phyloP scores from a whole-genome alignment of 2,329 filamentous ascomycete genomes.

The Nannizziopsis arthrosporioides region DNA sequence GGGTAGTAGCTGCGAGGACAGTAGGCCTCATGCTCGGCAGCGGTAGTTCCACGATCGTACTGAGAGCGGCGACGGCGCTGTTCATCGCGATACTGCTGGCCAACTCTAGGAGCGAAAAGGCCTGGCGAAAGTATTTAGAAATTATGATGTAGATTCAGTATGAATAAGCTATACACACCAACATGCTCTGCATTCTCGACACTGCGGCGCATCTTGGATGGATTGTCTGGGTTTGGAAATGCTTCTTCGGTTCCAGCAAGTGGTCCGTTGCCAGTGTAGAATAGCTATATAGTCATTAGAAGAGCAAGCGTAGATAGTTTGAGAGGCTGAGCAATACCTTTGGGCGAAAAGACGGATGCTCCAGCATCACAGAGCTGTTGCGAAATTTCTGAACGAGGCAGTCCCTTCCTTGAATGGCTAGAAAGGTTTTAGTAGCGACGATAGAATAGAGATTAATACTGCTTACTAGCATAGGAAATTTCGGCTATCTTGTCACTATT shows the following conservation, averaged over 20 bases:
- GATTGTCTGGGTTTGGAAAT: constrained; percentile 72
- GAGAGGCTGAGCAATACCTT: constrained; percentile 47
- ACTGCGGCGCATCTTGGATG: constrained; percentile 75
- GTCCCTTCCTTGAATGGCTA: constrained; percentile 83
- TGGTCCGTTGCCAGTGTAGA: constrained; percentile 40
- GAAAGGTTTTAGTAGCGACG: constrained; percentile 20
- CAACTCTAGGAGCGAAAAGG: constrained; percentile 68
- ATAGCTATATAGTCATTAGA: constrained; percentile 44
- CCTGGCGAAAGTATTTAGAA: constrained; percentile 35
- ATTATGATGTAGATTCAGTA: constrained; percentile 5
- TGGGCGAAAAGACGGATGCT: constrained; percentile 67
- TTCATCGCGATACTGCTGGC: constrained; percentile 60
- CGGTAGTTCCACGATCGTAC: constrained; percentile 68
- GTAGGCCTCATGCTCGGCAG: constrained; percentile 49
- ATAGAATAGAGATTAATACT: constrained; percentile 15
- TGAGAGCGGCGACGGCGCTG: constrained; percentile 65
- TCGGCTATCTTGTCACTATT: constrained; percentile 76
- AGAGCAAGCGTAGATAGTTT: constrained; percentile 18
- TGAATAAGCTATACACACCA: constrained; percentile 43
- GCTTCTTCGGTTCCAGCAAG: constrained; percentile 58
- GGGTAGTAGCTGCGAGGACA: constrained; percentile 11
- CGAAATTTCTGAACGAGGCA: constrained; percentile 89
- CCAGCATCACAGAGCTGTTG: constrained; percentile 91
- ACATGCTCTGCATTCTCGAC: constrained; percentile 77
- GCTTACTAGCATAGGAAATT: constrained; percentile 89